Evolutionary conservation across 306 rosid species (phyloP).

Genomic region (Quercus ilex): DNA sequence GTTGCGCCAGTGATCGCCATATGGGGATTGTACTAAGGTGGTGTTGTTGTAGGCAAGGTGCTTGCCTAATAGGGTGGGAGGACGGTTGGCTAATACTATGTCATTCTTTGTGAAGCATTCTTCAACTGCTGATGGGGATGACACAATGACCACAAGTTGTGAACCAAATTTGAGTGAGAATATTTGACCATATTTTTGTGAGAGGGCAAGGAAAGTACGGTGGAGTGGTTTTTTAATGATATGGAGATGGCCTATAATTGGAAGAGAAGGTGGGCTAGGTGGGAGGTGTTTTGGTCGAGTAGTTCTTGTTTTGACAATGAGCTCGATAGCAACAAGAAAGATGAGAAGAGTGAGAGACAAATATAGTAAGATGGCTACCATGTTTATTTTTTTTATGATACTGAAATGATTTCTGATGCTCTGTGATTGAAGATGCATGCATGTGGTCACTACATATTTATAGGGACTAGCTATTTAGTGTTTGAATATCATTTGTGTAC

Average conservation of each 20-base stretch:
- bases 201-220: constrained; percentile 27
- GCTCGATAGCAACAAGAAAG: constrained; percentile 19
- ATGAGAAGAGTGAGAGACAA: constrained; percentile 1
- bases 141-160: constrained; percentile 35
- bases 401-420: no score
- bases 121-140: constrained; percentile 40
- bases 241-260: constrained; percentile 59
- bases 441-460: no score
- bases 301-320: constrained; percentile 11
- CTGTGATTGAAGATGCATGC: no score
- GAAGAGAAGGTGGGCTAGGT: constrained; percentile 47
- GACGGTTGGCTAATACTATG: constrained; percentile 51
- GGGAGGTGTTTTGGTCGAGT: constrained; percentile 33
- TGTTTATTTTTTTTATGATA: no score
- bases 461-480: no score
- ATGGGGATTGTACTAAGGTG: constrained; percentile 19
- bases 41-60: constrained; percentile 42
- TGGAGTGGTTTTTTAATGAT: constrained; percentile 39
- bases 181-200: constrained; percentile 40
- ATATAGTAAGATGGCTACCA: no score
- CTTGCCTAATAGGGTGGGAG: constrained; percentile 22
- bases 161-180: constrained; percentile 31
- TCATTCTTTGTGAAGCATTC: constrained; percentile 78
- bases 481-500: no score
- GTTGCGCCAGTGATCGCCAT: constrained; percentile 86